phyloP scores from a whole-genome alignment of 2,329 filamentous ascomycete genomes.

The Boeremia exigua region DNA sequence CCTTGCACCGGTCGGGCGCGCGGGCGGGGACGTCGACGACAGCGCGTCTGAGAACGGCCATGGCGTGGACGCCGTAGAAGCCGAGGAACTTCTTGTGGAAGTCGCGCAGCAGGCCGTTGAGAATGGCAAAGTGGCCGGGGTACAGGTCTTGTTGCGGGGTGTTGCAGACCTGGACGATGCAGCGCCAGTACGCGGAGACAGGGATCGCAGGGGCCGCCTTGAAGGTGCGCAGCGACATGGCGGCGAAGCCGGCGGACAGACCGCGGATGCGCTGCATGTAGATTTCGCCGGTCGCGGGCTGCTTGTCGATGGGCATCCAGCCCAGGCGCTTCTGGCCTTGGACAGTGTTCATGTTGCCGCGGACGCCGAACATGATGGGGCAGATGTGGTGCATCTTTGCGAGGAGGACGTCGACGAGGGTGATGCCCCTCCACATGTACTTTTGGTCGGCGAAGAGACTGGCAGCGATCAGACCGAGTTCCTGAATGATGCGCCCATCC shows the following conservation, averaged over 20 bases:
- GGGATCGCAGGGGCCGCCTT: constrained; percentile 73
- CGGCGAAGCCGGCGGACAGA: constrained; percentile 81
- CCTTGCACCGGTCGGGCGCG: constrained; percentile 32
- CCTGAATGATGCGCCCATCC: constrained; percentile 64
- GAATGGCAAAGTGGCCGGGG: constrained; percentile 55
- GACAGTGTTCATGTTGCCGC: constrained; percentile 74
- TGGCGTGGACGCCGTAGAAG: constrained; percentile 79
- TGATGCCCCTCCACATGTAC: constrained; percentile 70
- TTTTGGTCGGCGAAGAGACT: constrained; percentile 74
- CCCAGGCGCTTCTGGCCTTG: constrained; percentile 41
- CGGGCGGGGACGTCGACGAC: constrained; percentile 73
- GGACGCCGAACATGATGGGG: constrained; percentile 84
- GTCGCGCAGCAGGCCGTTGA: constrained; percentile 63
- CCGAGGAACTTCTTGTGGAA: constrained; percentile 77
- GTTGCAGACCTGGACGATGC: constrained; percentile 77
- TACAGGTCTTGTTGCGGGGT: constrained; percentile 64
- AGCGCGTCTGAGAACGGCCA: constrained; percentile 73
- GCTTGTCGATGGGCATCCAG: constrained; percentile 31
- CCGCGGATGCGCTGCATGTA: constrained; percentile 86
- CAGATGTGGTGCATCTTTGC: constrained; percentile 83
- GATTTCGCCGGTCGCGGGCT: constrained; percentile 60
- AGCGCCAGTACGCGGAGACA: constrained; percentile 82
- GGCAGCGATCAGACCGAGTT: constrained; percentile 77
- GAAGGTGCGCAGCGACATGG: constrained; percentile 76
- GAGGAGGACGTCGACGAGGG: constrained; percentile 82